These are phyloP conservation scores for Iris pallida DNA, from an alignment of 116 monocot genomes.

Conservation along the genomic window DNA sequence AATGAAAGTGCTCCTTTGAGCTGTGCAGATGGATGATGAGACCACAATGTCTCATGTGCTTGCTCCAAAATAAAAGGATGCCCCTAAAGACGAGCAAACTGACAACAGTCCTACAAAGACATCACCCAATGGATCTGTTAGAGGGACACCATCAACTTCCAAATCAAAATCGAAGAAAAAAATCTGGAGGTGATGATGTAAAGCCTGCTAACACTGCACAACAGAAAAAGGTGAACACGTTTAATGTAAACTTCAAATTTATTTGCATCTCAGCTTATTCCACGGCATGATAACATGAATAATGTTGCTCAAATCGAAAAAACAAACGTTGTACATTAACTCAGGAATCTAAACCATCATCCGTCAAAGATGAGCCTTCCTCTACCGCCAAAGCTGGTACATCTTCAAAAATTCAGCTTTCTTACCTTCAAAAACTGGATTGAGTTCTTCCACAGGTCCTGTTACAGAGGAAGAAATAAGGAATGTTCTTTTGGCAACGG, in stretches of 20 bases:
- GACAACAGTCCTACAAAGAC: constrained; percentile 70
- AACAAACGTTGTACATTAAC: constrained; percentile 1
- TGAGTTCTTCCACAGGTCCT: constrained; percentile 37
- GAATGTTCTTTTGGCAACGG: constrained; percentile 49
- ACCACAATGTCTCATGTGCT: constrained; percentile 68
- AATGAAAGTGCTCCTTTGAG: not conserved
- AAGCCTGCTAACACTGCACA: constrained; percentile 36
- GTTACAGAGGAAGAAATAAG: constrained; percentile 95
- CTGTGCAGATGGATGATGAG: constrained; percentile 75
- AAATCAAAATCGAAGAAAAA: constrained; percentile 85
- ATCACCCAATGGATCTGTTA: constrained; percentile 41
- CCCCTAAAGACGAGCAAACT: constrained; percentile 64
- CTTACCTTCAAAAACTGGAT: constrained; percentile 25
- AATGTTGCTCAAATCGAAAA: not conserved
- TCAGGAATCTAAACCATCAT: constrained; percentile 50
- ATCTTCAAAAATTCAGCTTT: constrained; percentile 30
- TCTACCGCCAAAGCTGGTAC: constrained; percentile 29
- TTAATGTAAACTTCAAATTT: not conserved
- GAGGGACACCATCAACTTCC: constrained; percentile 60
- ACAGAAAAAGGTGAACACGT: constrained; percentile 60
- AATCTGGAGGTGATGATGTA: constrained; percentile 64
- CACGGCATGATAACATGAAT: not conserved
- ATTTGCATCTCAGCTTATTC: not conserved
- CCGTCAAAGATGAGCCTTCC: constrained; percentile 51
- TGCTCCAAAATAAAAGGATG: constrained; percentile 83